A percentile compares a stretch with the other conserved stretches of the same genome.
phyloP scores from a whole-genome alignment of 2,329 filamentous ascomycete genomes.

The Alternaria gansuensis region DNA sequence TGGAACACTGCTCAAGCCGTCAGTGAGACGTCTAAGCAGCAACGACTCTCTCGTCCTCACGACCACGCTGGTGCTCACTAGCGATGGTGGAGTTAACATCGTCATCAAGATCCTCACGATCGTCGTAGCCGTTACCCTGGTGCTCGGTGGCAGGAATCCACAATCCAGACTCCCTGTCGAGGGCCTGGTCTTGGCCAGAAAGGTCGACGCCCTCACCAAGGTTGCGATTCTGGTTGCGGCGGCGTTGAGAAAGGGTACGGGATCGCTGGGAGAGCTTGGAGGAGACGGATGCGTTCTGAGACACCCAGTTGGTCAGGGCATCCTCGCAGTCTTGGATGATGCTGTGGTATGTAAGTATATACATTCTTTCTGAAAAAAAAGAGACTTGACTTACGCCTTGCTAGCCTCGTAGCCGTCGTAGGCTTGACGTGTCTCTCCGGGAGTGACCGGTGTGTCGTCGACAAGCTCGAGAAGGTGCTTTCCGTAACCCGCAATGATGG shows the following conservation, averaged over 20 bases:
- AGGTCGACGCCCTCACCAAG: slow-evolving; percentile 80
- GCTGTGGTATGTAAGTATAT: slow-evolving; percentile 52
- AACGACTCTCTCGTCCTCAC: slow-evolving; percentile 58
- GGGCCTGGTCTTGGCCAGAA: slow-evolving; percentile 80
- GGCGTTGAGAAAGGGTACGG: slow-evolving; percentile 85
- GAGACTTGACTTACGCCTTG: slow-evolving; percentile 69
- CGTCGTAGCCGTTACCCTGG: slow-evolving; percentile 68
- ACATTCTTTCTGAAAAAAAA: background rate
- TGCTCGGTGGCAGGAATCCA: slow-evolving; percentile 83
- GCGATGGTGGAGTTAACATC: slow-evolving; percentile 58
- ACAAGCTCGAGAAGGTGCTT: slow-evolving; percentile 98
- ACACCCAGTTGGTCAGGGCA: slow-evolving; percentile 95
- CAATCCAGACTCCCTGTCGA: slow-evolving; percentile 77
- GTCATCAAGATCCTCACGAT: slow-evolving; percentile 69
- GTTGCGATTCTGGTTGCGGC: slow-evolving; percentile 69
- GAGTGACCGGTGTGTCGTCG: slow-evolving; percentile 95
- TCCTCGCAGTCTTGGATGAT: slow-evolving; percentile 99
- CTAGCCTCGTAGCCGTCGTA: slow-evolving; percentile 98
- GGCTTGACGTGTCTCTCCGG: slow-evolving; percentile 91
- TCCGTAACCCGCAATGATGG: slow-evolving; percentile 96
- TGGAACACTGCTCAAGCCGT: slow-evolving; percentile 31
- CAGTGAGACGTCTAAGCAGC: slow-evolving; percentile 41
- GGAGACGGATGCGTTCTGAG: slow-evolving; percentile 85
- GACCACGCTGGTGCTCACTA: slow-evolving; percentile 55
- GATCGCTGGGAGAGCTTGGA: slow-evolving; percentile 88